Evolutionary conservation across 352 stramenopile species (phyloP).

Genomic region (Pythium periplocum): DNA sequence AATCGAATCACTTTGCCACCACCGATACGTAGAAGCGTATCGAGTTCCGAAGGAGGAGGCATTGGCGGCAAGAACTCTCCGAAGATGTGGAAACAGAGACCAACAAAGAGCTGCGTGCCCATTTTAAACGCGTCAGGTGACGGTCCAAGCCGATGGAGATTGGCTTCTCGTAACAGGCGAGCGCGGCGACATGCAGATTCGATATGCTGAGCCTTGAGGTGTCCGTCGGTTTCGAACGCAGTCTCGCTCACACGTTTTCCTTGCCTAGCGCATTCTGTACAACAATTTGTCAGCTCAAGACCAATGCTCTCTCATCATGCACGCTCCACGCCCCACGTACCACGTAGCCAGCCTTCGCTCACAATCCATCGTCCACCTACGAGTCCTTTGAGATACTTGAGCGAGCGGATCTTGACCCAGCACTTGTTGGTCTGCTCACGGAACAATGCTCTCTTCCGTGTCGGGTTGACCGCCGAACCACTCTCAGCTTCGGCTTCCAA

Average conservation of each 20-base stretch:
- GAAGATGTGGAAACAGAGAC: constrained; percentile 64
- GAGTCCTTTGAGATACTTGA: constrained; percentile 85
- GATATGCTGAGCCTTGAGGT: constrained; percentile 23
- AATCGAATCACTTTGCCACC: constrained; percentile 47
- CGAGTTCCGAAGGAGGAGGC: constrained; percentile 57
- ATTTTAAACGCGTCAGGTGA: constrained; percentile 20
- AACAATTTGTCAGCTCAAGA: too few relatives aligned
- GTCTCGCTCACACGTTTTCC: constrained; percentile 18
- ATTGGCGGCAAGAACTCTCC: constrained; percentile 78
- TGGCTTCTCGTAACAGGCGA: constrained; percentile 20
- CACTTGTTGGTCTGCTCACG: constrained; percentile 29
- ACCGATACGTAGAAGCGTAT: constrained; percentile 64
- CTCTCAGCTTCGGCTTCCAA: constrained; percentile 11
- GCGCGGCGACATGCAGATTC: constrained; percentile 17
- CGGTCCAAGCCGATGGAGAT: constrained; percentile 5
- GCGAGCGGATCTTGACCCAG: constrained; percentile 81
- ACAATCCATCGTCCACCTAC: constrained; percentile 80
- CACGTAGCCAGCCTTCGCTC: constrained; percentile 74
- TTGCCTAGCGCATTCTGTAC: constrained; percentile 17
- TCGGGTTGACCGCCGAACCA: not conserved
- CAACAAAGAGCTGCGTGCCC: constrained; percentile 67
- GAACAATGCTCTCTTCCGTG: constrained; percentile 47
- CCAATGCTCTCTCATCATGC: too few relatives aligned
- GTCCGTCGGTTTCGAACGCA: constrained; percentile 22
- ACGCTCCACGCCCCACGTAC: constrained; percentile 11